phyloP scores from a whole-genome alignment of 352 stramenopile species.

The Phytophthora vignae region DNA sequence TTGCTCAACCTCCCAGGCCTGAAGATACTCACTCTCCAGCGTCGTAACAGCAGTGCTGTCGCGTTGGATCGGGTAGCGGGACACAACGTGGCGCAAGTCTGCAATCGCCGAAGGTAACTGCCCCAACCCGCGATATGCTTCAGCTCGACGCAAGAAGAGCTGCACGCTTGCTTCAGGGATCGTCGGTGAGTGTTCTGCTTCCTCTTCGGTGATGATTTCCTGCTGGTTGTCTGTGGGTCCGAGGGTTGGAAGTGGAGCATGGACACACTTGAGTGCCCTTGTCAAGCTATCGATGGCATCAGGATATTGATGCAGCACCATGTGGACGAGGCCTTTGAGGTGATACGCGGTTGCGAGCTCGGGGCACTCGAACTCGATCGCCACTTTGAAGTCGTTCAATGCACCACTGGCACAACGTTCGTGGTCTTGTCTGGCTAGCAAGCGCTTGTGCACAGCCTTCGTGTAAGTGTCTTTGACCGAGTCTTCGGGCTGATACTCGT shows the following conservation, averaged over 20 bases:
- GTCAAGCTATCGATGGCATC: constrained; percentile 56
- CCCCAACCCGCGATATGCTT: constrained; percentile 54
- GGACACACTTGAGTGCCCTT: constrained; percentile 38
- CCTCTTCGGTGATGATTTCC: constrained; percentile 17
- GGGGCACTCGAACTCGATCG: too few species aligned
- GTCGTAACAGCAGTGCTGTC: constrained; percentile 26
- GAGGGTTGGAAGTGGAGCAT: constrained; percentile 10
- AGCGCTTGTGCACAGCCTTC: constrained; percentile 20
- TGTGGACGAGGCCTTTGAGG: constrained; percentile 50
- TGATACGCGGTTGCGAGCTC: constrained; percentile 38
- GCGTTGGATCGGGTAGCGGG: constrained; percentile 28
- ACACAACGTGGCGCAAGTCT: constrained; percentile 50
- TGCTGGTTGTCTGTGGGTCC: constrained; percentile 21
- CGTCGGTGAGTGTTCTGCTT: neutral
- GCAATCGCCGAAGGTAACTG: constrained; percentile 55
- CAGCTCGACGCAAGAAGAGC: constrained; percentile 53
- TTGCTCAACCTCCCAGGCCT: constrained; percentile 54
- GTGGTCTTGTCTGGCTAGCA: constrained; percentile 14
- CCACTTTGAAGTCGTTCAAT: constrained; percentile 39
- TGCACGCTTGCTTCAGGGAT: constrained; percentile 40
- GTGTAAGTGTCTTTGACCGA: constrained; percentile 8
- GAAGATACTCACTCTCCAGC: constrained; percentile 28
- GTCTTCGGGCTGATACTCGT: constrained; percentile 13
- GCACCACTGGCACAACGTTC: constrained; percentile 25
- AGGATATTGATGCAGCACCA: constrained; percentile 38